Base-by-base conservation (phyloP, 108 stramenopile genomes). In the Craspedostauros australis region DNA sequence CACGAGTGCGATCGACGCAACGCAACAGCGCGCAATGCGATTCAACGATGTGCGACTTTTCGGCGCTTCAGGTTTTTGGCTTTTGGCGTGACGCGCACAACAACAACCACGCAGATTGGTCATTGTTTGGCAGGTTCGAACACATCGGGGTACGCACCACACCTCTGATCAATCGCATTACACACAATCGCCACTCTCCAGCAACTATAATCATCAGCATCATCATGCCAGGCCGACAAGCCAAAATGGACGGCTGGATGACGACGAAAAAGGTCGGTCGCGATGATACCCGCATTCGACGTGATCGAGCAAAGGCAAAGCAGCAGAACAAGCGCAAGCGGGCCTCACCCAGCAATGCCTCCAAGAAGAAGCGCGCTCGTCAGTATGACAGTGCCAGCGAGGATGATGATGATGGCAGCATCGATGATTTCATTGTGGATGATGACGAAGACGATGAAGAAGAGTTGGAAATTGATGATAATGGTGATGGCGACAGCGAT, bases 201-300 rank as follows among this genome's bases (percentile, higher is more conserved):
- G n/a, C n/a, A n/a, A n/a, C n/a, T n/a, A n/a, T n/a, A n/a, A n/a
- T n/a, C n/a, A n/a, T n/a, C n/a, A n/a, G n/a, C n/a, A n/a, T n/a
- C n/a, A n/a, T n/a, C n/a, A n/a, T n/a, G n/a, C n/a, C n/a, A n/a
- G n/a, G n/a, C n/a, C n/a, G n/a, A n/a, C n/a, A n/a, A n/a, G n/a
- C n/a, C n/a, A n/a, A n/a, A n/a, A n/a, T n/a, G n/a, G 68, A 46
- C 15, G 80, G 75, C 11, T 87, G 86, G 86, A 39, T 87, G 27
- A 64, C 70, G 11, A 70, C 79, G 5, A 79, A 80, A 39, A 87
- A 80, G 48, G 29, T 48, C 24, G 79, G 79, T 19, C 57, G 76
- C 22, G 84, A 86, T 54, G 78, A 82, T 59, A 49, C 39, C 7
- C 64, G 53, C 31, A 80, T 87, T 50, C 47, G 36, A 12, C 19